Percentiles rank a stretch among this genome's conserved stretches.
Conservation (phyloP, 805 yeast genomes). For the Lipomyces spencermartinsiae region DNA sequence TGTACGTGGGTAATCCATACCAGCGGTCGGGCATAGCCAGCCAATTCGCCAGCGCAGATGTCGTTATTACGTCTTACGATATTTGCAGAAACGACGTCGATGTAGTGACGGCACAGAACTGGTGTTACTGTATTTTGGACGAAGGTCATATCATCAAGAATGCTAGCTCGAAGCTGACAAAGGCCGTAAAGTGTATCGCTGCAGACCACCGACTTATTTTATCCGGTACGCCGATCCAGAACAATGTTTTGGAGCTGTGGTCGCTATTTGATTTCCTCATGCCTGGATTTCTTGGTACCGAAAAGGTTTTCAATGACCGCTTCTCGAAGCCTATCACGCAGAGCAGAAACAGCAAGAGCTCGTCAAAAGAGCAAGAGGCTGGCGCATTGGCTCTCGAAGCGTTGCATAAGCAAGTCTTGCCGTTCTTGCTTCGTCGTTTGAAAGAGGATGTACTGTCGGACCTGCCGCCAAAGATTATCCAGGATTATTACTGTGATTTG, state of each 20-base stretch:
- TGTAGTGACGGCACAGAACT: slow-evolving; percentile 63
- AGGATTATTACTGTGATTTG: slow-evolving; percentile 95
- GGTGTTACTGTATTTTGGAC: slow-evolving; percentile 93
- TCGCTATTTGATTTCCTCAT: slow-evolving; percentile 94
- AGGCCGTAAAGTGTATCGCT: slow-evolving; percentile 78
- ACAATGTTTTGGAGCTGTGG: slow-evolving; percentile 96
- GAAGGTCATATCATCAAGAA: slow-evolving; percentile 98
- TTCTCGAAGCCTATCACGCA: slow-evolving; percentile 99
- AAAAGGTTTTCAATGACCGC: slow-evolving; percentile 88
- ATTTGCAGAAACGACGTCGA: slow-evolving; percentile 92
- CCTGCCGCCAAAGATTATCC: slow-evolving; percentile 97
- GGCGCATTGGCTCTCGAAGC: slow-evolving; percentile 97
- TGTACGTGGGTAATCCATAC: slow-evolving; percentile 93
- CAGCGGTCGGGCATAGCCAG: slow-evolving; percentile 63
- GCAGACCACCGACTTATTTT: slow-evolving; percentile 91
- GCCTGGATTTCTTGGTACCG: slow-evolving; percentile 99
- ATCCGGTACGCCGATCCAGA: slow-evolving; percentile 98
- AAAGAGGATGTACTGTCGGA: slow-evolving; percentile 96
- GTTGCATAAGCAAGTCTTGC: slow-evolving; percentile 92
- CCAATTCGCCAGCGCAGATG: slow-evolving; percentile 66
- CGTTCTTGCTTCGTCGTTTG: slow-evolving; percentile 92
- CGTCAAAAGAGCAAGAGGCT: slow-evolving; percentile 90
- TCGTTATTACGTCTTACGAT: slow-evolving; percentile 94
- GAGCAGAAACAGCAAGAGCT: slow-evolving; percentile 82
- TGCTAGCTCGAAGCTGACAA: slow-evolving; percentile 83